Conservation (phyloP, 2,329 filamentous ascomycete species). For the Penicillium griseofulvum region DNA sequence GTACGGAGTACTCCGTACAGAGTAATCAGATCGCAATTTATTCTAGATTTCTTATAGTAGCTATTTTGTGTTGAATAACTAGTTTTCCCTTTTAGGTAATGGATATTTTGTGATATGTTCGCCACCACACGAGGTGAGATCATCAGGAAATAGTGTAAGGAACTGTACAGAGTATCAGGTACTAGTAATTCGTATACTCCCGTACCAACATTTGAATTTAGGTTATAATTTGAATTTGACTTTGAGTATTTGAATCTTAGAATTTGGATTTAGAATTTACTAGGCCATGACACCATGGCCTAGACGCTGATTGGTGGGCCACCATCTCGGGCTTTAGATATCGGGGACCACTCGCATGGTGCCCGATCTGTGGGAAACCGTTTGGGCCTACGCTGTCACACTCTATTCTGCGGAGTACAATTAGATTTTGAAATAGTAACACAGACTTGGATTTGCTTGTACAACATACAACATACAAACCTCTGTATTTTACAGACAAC, state of each 20-base stretch:
- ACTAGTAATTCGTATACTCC: no score
- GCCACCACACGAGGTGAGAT: no score
- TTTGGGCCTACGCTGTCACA: slow-evolving; percentile 11
- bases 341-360: slow-evolving; percentile 27
- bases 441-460: background rate
- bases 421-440: background rate
- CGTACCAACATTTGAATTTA: background rate
- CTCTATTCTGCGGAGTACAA: background rate
- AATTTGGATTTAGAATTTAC: slow-evolving; percentile 1
- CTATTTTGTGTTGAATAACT: no score
- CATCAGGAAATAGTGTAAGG: no score
- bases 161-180: no score
- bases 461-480: background rate
- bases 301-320: slow-evolving; percentile 8
- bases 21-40: no score
- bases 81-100: no score
- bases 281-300: no score
- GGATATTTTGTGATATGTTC: no score
- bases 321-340: slow-evolving; percentile 22
- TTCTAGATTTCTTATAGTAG: no score
- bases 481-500: no score
- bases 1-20: no score
- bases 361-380: slow-evolving; percentile 26
- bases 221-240: background rate
- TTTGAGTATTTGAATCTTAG: background rate